Evolutionary conservation across 257 asterid species (phyloP), one percentile per base, ranked within the genome.

Genomic region (Scutellaria galericulata): DNA sequence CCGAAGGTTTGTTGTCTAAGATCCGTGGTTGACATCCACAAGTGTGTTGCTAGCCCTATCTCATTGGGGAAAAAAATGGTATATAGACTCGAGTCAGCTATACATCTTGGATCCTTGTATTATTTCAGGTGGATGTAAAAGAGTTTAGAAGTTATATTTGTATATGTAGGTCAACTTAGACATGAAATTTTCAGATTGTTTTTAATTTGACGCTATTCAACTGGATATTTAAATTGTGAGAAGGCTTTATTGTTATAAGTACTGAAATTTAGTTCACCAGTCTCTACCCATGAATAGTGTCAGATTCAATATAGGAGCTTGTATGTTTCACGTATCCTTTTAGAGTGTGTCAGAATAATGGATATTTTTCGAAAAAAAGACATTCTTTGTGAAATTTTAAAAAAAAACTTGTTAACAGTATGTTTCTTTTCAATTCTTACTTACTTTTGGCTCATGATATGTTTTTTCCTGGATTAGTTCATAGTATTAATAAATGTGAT

Each of bases 301-400:
- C 48, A 42, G 47, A 40, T 9, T 54, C 5, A 64, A 27, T 65
- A 39, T 24, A 24, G 27, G 3, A 9, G 64, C 45, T 14, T 0
- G 13, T 52, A 59, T 8, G 58, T 22, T 66, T 56, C 37, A 37
- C 1, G 27, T 24, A 24, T 2, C 53, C 3, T 0, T n/a, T 27
- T 64, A 64, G 65, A 73, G 62, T 13, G 13, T 31, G n/a, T 54
- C 41, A 47, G 37, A 53, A 53, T 20, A 40, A 31, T 73, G 66
- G 11, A 12, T 50, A 35, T n/a, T 64, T 10, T 41, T n/a, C 27
- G 9, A 20, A 50, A 41, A 18, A 51, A 18, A 6, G 7, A 15
- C 41, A n/a, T 48, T 60, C 50, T 37, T 47, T 22, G 7, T 67
- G 10, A 9, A 8, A 7, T 54, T 47, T n/a, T 53, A 45, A 22